These are phyloP conservation scores for Geum urbanum DNA, from an alignment of 306 rosid genomes.

Conservation along the genomic window DNA sequence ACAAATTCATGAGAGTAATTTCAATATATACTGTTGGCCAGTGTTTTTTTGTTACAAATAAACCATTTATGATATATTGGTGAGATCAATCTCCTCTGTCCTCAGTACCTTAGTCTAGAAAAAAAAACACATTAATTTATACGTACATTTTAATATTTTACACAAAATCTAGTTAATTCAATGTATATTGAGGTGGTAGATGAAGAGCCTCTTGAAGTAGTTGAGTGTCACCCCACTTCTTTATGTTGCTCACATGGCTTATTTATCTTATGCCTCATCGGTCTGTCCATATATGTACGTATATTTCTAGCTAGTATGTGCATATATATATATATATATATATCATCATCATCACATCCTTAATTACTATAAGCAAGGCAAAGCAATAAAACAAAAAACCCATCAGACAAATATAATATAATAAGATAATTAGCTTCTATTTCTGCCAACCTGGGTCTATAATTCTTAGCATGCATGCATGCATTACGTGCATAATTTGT, in stretches of 20 bases:
- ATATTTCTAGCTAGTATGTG: not conserved
- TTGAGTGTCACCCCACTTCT: slow-evolving; percentile 25
- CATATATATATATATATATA: too few species aligned
- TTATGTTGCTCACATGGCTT: slow-evolving; percentile 29
- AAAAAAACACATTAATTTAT: not conserved
- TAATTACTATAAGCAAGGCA: not conserved
- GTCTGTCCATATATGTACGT: not conserved
- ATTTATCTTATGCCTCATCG: slow-evolving; percentile 4
- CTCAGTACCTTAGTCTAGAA: not conserved
- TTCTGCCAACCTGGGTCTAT: not conserved
- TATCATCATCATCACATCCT: not conserved
- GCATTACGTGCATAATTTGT: not conserved
- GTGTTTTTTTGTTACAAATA: not conserved
- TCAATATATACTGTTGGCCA: not conserved
- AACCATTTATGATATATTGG: not conserved
- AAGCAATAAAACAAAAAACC: not conserved
- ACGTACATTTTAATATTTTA: too few species aligned
- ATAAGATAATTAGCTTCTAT: not conserved
- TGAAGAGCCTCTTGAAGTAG: slow-evolving; percentile 6
- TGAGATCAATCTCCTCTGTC: not conserved
- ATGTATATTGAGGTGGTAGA: not conserved
- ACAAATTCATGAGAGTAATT: not conserved
- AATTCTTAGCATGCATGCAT: not conserved
- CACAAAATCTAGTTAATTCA: not conserved
- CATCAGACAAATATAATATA: too few species aligned